phyloP scores from a whole-genome alignment of 1,284 basidiomycete species.

The Boletus smithii region DNA sequence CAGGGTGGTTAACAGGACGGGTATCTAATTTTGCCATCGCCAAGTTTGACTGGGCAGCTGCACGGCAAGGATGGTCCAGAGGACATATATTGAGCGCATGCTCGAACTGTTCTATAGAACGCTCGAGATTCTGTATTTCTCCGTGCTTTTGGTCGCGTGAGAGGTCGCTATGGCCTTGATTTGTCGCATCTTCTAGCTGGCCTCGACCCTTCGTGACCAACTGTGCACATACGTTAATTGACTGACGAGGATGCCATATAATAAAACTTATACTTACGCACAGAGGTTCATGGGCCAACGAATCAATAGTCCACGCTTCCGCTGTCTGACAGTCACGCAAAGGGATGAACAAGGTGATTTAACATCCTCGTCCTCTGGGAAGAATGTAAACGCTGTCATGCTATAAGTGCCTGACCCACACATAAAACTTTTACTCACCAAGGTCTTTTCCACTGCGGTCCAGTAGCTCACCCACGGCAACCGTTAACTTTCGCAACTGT shows the following conservation, averaged over 20 bases:
- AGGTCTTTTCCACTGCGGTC: not conserved
- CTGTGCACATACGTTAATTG: not conserved
- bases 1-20: not conserved
- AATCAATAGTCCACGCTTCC: not conserved
- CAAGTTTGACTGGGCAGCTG: conserved; percentile 9
- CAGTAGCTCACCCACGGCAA: not conserved
- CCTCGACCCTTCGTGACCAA: not conserved
- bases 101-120: conserved; percentile 1
- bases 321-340: not conserved
- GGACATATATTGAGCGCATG: conserved; percentile 9
- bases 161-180: not conserved
- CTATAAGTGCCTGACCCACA: not conserved
- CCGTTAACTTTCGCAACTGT: not conserved
- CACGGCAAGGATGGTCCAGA: conserved; percentile 5
- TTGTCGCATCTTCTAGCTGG: conserved; percentile 1
- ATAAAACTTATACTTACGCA: not conserved
- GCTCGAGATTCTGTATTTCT: not conserved
- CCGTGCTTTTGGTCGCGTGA: not conserved
- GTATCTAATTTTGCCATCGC: no score
- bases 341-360: conserved; percentile 1
- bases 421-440: not conserved
- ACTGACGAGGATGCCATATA: not conserved
- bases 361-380: not conserved
- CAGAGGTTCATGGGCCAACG: not conserved
- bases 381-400: conserved; percentile 1